Percentiles rank a stretch among this genome's conserved stretches.
Evolutionary conservation across 31 red algal species (phyloP).

Genomic region (Endocladia muricata): DNA sequence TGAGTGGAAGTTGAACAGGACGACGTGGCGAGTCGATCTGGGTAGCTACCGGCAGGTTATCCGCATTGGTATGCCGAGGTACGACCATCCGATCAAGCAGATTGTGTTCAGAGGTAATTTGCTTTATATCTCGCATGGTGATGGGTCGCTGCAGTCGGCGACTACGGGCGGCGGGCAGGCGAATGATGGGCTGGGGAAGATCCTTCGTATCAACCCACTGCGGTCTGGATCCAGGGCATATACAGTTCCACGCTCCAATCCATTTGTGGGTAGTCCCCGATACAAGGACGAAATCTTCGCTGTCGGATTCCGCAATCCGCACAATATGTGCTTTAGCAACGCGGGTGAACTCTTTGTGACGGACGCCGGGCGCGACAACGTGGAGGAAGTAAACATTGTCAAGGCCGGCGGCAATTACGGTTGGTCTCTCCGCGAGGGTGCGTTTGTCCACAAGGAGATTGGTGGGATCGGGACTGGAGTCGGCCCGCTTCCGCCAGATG

Average conservation of each 20-base stretch:
- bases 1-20: neutral
- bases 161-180: slow-evolving; percentile 40
- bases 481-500: slow-evolving; percentile 18
- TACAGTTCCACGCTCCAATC: slow-evolving; percentile 44
- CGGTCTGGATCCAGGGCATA: slow-evolving; percentile 13
- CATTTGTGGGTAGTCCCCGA: slow-evolving; percentile 15
- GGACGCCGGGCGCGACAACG: slow-evolving; percentile 59
- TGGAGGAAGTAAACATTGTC: slow-evolving; percentile 65
- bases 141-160: slow-evolving; percentile 44
- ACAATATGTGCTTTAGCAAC: slow-evolving; percentile 41
- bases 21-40: neutral
- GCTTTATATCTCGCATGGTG: slow-evolving; percentile 60
- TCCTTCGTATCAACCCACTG: slow-evolving; percentile 65
- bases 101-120: slow-evolving; percentile 33
- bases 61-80: slow-evolving; percentile 49
- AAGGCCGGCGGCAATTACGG: slow-evolving; percentile 55
- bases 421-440: slow-evolving; percentile 56
- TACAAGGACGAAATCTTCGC: slow-evolving; percentile 48
- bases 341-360: slow-evolving; percentile 34
- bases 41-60: slow-evolving; percentile 37
- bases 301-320: slow-evolving; percentile 66
- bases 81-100: slow-evolving; percentile 64
- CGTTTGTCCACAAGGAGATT: slow-evolving; percentile 40
- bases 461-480: slow-evolving; percentile 48
- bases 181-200: slow-evolving; percentile 55